A percentile compares a stretch with the other conserved stretches of the same genome.
These are phyloP conservation scores for Arthrinium phaeospermum DNA, from an alignment of 2,329 filamentous ascomycete genomes.

Conservation along the genomic window DNA sequence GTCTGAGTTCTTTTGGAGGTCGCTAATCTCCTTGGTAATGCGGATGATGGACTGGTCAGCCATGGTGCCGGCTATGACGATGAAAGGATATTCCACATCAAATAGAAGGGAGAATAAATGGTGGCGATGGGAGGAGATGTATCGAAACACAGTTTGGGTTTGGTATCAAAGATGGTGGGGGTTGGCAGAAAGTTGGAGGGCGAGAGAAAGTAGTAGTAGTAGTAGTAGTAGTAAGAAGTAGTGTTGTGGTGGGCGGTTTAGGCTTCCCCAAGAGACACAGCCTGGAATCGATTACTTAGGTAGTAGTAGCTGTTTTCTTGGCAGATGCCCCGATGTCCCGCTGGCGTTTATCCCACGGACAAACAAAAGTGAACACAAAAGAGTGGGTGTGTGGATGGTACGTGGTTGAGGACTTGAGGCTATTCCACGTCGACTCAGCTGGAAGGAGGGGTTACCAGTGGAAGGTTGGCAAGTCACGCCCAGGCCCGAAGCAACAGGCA, in stretches of 20 bases:
- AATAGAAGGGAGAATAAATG: neutral
- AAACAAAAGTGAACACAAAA: neutral
- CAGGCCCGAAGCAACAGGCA: neutral
- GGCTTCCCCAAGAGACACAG: neutral
- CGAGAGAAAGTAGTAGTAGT: neutral
- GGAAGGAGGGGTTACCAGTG: neutral
- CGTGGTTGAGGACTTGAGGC: neutral
- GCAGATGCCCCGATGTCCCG: too few species aligned
- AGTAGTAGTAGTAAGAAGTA: too few species aligned
- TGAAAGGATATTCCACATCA: neutral
- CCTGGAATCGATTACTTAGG: neutral
- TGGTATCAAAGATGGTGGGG: slow-evolving; percentile 2
- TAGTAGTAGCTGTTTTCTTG: too few species aligned
- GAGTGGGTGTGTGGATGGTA: neutral
- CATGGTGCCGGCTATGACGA: slow-evolving; percentile 53
- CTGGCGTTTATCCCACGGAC: too few species aligned
- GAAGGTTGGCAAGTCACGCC: slow-evolving; percentile 2
- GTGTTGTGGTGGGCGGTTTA: neutral
- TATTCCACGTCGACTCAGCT: slow-evolving; percentile 6
- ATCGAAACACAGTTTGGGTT: slow-evolving; percentile 3
- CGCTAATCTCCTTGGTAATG: slow-evolving; percentile 87
- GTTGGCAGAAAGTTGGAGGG: neutral
- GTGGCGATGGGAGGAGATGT: neutral
- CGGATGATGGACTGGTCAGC: slow-evolving; percentile 87
- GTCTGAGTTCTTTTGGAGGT: slow-evolving; percentile 83